Base-by-base conservation (phyloP, 192 early-diverging fungal species). In the Entophlyctis luteolus region DNA sequence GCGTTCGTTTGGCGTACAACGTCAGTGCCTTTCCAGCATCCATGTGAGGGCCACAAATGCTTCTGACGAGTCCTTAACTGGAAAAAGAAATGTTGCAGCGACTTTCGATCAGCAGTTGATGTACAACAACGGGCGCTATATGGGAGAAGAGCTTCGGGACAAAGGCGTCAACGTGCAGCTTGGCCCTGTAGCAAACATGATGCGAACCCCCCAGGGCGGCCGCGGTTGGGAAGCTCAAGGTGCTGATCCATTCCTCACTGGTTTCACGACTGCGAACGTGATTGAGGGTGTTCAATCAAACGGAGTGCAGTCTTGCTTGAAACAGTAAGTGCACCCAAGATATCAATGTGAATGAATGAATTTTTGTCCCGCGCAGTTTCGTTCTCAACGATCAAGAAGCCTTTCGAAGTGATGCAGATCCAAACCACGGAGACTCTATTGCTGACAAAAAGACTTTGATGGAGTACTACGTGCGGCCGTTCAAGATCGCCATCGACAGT, bases 391-490 rank as follows among this genome's bases (percentile, higher is more conserved):
- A 84, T 55, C 82, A 84, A 48, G 82, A 84, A 55, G 48, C 59
- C 22, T 67, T 50, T 39, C 70, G 82, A 25, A 34, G 68, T 23
- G 1, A 12, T 1, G 22, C 45, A 23, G 49, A 42, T 22, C 57
- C 58, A 1, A 67, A 75, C n/a, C 39, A 42, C n/a, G 39, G 39
- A 8, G 39, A 42, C 39, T 12, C 10, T n/a, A 12, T 42, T 42
- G 55, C 85, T 22, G 84, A 85, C 55, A 72, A 77, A 37, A 56
- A 85, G 50, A 82, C 85, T 1, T 58, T 89, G 4, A 87, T 86
- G 65, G 87, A 88, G 68, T 45, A 89, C 2, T 88, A 88, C 62
- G 23, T 84, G 2, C 71, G 55, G 48, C 84, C 87, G 28, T 88
- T 89, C 62, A 70, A 82, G 34, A 58, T 70, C 34, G 63, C 63